Conservation (phyloP, 2,329 filamentous ascomycete species). For the Anthostomella pinea region DNA sequence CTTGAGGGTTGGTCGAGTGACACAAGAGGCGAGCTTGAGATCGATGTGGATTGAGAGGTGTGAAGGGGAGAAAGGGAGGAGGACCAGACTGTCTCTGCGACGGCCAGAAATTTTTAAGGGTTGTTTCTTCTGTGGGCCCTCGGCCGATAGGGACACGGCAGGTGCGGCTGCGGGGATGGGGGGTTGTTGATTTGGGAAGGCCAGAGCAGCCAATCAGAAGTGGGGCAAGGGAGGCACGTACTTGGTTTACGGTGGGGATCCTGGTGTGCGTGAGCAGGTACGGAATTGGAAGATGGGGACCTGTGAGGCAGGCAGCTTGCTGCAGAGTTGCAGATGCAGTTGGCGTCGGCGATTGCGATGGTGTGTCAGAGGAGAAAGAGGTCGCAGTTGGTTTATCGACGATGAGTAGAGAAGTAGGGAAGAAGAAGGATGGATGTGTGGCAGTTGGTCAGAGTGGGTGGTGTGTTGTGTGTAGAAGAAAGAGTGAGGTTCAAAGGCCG, state of each 20-base stretch:
- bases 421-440: too few species aligned
- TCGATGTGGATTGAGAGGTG: conserved; percentile 42
- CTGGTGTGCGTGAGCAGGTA: too few species aligned
- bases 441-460: too few species aligned
- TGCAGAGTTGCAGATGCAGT: too few species aligned
- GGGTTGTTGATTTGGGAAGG: conserved; percentile 14
- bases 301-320: too few species aligned
- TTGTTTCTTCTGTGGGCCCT: conserved; percentile 33
- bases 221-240: conserved; percentile 4
- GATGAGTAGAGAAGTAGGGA: too few species aligned
- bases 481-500: too few species aligned
- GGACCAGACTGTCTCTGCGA: conserved; percentile 29
- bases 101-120: conserved; percentile 36
- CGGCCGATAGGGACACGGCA: conserved; percentile 24
- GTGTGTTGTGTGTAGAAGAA: too few species aligned
- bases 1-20: conserved; percentile 35
- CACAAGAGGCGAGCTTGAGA: conserved; percentile 34
- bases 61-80: conserved; percentile 32
- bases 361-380: too few species aligned
- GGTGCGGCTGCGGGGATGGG: conserved; percentile 24
- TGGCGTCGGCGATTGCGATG: too few species aligned
- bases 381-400: too few species aligned
- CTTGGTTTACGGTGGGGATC: conserved; percentile 2
- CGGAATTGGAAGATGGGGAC: too few species aligned
- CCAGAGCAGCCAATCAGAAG: conserved; percentile 20